Conservation (phyloP, 2,329 filamentous ascomycete species). For the Lomentospora prolificans region DNA sequence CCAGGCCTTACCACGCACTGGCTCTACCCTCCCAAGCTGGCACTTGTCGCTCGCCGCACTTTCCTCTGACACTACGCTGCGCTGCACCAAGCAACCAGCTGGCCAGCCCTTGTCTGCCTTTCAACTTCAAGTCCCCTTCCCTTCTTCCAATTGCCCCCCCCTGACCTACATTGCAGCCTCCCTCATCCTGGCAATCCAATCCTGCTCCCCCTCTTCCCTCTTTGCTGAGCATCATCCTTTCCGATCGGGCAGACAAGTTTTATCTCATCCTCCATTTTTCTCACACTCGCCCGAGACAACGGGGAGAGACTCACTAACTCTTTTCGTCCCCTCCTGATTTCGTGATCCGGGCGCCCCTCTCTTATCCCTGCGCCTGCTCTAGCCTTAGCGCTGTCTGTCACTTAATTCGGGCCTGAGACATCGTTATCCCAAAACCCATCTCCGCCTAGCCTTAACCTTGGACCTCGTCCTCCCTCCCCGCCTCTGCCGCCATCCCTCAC, state of each 20-base stretch:
- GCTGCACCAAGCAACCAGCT: neutral
- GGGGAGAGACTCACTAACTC: neutral
- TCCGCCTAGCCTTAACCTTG: neutral
- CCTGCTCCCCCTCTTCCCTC: neutral
- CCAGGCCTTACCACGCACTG: too few relatives aligned
- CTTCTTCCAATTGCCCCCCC: neutral
- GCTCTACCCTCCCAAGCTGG: conserved; percentile 1
- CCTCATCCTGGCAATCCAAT: neutral
- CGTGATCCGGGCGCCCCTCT: neutral
- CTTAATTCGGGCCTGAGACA: neutral
- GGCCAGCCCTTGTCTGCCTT: neutral
- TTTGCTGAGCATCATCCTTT: neutral
- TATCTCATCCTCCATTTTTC: neutral
- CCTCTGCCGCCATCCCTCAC: conserved; percentile 2
- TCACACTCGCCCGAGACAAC: neutral
- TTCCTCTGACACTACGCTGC: too few relatives aligned
- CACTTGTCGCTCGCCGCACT: too few relatives aligned
- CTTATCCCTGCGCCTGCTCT: neutral
- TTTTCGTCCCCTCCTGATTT: neutral
- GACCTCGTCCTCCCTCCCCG: neutral
- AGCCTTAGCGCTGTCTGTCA: neutral
- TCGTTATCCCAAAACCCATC: neutral
- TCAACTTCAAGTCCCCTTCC: neutral
- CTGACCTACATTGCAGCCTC: conserved; percentile 6
- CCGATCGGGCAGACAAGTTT: neutral